Conservation (phyloP, 176 grass and related monocot genomes). For the Pontederia crassipes region DNA sequence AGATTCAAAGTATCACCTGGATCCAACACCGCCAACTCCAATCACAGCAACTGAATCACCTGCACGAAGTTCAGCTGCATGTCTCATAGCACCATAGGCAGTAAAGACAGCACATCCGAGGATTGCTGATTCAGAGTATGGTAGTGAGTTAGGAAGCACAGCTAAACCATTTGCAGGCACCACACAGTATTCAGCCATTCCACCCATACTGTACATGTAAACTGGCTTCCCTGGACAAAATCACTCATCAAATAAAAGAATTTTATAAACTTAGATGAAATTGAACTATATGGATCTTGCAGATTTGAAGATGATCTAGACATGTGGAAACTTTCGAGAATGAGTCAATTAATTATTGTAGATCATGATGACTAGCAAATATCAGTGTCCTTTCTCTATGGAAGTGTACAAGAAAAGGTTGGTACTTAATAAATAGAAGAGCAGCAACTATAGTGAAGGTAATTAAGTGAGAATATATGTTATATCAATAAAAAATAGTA, state of each 20-base stretch:
- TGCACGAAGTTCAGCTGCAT: slow-evolving; percentile 83
- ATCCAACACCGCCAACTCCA: slow-evolving; percentile 94
- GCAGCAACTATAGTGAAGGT: neutral
- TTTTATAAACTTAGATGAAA: neutral
- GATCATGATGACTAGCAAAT: neutral
- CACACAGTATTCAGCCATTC: slow-evolving; percentile 91
- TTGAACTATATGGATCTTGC: no score
- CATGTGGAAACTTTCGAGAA: no score
- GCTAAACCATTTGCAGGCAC: slow-evolving; percentile 85
- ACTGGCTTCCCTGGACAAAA: slow-evolving; percentile 64
- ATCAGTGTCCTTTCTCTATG: no score
- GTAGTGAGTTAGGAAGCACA: slow-evolving; percentile 59
- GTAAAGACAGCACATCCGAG: slow-evolving; percentile 95
- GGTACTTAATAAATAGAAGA: neutral
- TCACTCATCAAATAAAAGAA: slow-evolving; percentile 18
- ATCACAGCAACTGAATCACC: slow-evolving; percentile 96
- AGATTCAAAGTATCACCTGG: slow-evolving; percentile 37
- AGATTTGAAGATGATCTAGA: no score
- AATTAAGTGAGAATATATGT: neutral
- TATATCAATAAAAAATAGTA: slow-evolving; percentile 19
- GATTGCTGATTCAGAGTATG: slow-evolving; percentile 84
- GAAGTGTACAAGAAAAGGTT: neutral
- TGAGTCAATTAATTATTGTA: no score
- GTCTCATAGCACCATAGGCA: slow-evolving; percentile 85
- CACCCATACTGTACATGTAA: slow-evolving; percentile 98